Evolutionary conservation across 2,329 filamentous ascomycete genomes (phyloP).

Genomic region (Clonostachys solani): DNA sequence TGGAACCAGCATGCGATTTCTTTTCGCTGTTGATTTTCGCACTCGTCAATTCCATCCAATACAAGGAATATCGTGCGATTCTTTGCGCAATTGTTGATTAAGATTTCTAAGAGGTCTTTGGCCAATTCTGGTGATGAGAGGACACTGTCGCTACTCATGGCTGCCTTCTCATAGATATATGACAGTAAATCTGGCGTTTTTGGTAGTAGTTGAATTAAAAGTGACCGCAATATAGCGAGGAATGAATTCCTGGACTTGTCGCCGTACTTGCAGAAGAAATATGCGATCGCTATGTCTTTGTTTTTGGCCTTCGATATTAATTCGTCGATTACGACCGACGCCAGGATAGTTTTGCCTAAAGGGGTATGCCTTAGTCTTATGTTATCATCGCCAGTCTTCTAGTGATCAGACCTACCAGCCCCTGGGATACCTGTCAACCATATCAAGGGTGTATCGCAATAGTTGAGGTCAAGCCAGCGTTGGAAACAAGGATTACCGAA

Average conservation of each 20-base stretch:
- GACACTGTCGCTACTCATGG: background rate
- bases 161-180: background rate
- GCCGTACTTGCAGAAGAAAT: slow-evolving; percentile 33
- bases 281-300: slow-evolving; percentile 7
- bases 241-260: slow-evolving; percentile 8
- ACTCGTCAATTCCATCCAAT: slow-evolving; percentile 40
- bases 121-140: background rate
- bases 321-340: slow-evolving; percentile 29
- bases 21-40: slow-evolving; percentile 17
- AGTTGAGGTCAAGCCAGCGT: background rate
- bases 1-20: slow-evolving; percentile 17
- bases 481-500: background rate
- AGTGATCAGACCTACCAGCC: slow-evolving; percentile 1
- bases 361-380: background rate
- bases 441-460: slow-evolving; percentile 4
- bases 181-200: background rate
- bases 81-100: background rate
- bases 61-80: slow-evolving; percentile 21
- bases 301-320: slow-evolving; percentile 12
- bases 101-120: background rate
- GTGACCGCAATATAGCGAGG: background rate
- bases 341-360: slow-evolving; percentile 34
- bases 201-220: background rate
- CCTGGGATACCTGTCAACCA: slow-evolving; percentile 28
- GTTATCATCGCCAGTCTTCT: slow-evolving; percentile 3